phyloP scores from a whole-genome alignment of 495 filamentous ascomycete species.

The Penicillium robsamsonii region DNA sequence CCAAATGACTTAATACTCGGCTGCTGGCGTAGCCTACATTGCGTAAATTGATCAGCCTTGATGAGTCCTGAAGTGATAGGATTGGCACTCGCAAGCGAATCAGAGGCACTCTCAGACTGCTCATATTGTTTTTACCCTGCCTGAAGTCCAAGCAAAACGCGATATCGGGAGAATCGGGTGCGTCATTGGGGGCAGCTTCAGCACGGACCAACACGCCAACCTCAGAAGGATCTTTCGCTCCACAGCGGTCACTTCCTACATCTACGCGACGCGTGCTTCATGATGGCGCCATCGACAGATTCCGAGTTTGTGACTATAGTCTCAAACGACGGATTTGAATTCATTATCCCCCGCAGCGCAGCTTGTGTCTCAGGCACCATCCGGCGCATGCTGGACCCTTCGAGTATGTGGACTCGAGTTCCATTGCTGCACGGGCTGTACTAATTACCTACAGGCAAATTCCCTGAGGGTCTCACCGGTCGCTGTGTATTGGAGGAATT shows the following conservation, averaged over 20 bases:
- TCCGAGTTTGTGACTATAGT: conserved; percentile 76
- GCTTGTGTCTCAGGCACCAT: conserved; percentile 74
- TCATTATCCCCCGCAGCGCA: conserved; percentile 75
- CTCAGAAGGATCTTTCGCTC: conserved; percentile 8
- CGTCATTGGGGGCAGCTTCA: conserved; percentile 10
- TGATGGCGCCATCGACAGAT: conserved; percentile 19
- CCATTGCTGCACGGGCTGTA: conserved; percentile 5
- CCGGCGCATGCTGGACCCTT: conserved; percentile 78
- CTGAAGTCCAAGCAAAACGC: background rate
- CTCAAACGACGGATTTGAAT: conserved; percentile 85
- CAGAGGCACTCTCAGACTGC: background rate
- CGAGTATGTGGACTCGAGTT: conserved; percentile 50
- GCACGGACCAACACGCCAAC: conserved; percentile 31
- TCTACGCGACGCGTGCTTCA: conserved; percentile 12
- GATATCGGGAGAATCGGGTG: background rate
- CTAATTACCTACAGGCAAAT: conserved; percentile 52
- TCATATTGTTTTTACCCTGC: background rate
- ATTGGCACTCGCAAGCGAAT: background rate
- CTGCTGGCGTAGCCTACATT: background rate
- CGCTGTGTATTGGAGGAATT: conserved; percentile 69
- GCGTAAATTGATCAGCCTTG: background rate
- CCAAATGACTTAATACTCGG: background rate
- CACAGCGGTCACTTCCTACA: conserved; percentile 6
- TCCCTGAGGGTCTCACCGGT: conserved; percentile 65
- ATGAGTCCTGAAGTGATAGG: background rate